Percentiles rank a stretch among this genome's conserved stretches.
Evolutionary conservation across 176 grass and related monocot species (phyloP).

Genomic region (Eleusine coracana): DNA sequence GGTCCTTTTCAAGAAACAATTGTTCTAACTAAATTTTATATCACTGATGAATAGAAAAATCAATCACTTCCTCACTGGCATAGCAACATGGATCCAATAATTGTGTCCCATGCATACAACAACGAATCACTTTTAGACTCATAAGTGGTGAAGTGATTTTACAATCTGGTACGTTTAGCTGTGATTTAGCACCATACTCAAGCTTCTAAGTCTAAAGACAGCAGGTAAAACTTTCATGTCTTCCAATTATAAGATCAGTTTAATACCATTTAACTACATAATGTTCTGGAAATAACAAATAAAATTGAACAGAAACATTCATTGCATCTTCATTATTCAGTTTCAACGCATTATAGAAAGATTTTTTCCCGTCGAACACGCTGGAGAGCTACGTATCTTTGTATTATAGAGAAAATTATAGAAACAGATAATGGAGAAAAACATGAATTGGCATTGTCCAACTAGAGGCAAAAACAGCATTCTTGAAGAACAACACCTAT

Average conservation of each 20-base stretch:
- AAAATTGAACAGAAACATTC: neutral
- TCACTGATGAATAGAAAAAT: neutral
- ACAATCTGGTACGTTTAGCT: neutral
- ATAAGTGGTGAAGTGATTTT: neutral
- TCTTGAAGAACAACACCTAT: too few relatives aligned
- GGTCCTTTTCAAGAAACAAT: neutral
- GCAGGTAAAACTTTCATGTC: neutral
- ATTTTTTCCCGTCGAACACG: too few relatives aligned
- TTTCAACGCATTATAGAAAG: neutral
- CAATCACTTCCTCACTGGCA: neutral
- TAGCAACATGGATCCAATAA: neutral
- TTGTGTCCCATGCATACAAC: neutral
- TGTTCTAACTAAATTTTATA: conserved; percentile 15
- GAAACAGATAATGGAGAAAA: neutral
- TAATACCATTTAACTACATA: neutral
- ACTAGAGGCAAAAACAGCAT: neutral
- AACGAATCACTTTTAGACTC: neutral
- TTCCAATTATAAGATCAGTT: conserved; percentile 20
- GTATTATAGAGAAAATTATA: neutral
- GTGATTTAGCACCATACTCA: neutral
- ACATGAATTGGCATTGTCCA: neutral
- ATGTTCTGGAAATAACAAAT: neutral
- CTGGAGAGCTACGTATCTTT: too few relatives aligned
- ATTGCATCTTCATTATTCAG: neutral
- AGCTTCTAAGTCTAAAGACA: neutral